Evolutionary conservation across 2,329 filamentous ascomycete species (phyloP).

Genomic region (Orbilia oligospora): DNA sequence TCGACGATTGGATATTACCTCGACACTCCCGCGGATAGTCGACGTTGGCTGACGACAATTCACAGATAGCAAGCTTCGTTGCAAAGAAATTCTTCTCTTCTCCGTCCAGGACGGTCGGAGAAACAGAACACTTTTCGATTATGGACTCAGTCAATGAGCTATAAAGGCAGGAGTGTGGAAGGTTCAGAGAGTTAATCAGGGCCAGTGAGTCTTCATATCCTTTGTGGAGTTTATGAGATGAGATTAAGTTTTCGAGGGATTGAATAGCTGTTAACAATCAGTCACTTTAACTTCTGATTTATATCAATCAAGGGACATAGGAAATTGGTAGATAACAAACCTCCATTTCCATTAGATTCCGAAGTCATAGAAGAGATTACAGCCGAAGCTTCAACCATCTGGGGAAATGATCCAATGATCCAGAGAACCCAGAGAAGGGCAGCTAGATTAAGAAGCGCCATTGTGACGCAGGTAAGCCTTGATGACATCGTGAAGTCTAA

Average conservation of each 20-base stretch:
- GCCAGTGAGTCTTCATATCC: slow-evolving; percentile 43
- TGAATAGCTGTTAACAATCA: not conserved
- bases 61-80: slow-evolving; percentile 63
- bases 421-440: slow-evolving; percentile 10
- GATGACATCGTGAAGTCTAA: not conserved
- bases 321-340: not conserved
- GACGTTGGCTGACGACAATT: slow-evolving; percentile 63
- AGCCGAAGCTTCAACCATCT: not conserved
- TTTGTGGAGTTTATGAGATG: slow-evolving; percentile 33
- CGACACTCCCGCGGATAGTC: slow-evolving; percentile 63
- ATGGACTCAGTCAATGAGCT: slow-evolving; percentile 51
- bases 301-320: not conserved
- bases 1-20: slow-evolving; percentile 41
- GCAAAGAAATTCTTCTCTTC: slow-evolving; percentile 62
- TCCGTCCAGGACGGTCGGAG: slow-evolving; percentile 39
- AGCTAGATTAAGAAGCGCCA: not conserved
- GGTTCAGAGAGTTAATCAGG: slow-evolving; percentile 65
- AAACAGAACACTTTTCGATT: slow-evolving; percentile 47
- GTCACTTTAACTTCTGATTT: not conserved
- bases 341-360: not conserved
- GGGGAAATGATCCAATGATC: not conserved
- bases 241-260: slow-evolving; percentile 35
- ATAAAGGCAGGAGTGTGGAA: slow-evolving; percentile 60
- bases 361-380: not conserved
- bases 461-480: not conserved